Conservation (phyloP, 306 rosid genomes). For the Rosa multiflora region DNA sequence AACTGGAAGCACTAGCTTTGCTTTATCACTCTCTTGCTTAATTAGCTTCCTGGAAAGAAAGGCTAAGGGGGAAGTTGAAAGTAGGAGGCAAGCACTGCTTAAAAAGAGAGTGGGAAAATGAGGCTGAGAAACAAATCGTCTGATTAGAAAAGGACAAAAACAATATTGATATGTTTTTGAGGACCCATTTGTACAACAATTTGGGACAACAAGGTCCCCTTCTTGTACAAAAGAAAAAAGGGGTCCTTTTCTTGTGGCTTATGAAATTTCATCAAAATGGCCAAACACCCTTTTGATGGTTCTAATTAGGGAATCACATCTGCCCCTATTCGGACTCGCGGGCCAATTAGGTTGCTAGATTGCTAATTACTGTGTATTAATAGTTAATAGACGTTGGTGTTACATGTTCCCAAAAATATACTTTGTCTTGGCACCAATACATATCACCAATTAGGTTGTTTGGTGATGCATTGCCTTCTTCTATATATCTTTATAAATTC, state of each 20-base stretch:
- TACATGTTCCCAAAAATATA: constrained; percentile 27
- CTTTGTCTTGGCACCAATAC: background rate
- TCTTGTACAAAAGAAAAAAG: background rate
- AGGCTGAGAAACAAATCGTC: constrained; percentile 3
- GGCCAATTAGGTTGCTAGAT: background rate
- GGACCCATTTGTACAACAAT: constrained; percentile 20
- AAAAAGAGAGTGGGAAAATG: constrained; percentile 14
- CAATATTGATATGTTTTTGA: constrained; percentile 5
- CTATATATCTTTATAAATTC: background rate
- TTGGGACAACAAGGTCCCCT: constrained; percentile 5
- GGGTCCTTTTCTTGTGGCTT: background rate
- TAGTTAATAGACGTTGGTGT: background rate
- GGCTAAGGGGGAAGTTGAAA: constrained; percentile 10
- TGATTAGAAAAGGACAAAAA: constrained; percentile 19
- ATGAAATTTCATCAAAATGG: constrained; percentile 14
- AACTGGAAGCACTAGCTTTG: background rate
- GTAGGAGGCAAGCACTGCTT: constrained; percentile 14
- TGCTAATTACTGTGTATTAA: background rate
- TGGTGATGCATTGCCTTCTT: constrained; percentile 9
- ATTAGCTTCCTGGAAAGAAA: background rate
- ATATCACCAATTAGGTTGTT: constrained; percentile 12
- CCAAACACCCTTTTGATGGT: constrained; percentile 9
- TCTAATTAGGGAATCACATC: constrained; percentile 7
- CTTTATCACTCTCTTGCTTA: background rate
- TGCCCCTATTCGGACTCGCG: constrained; percentile 13